Evolutionary conservation across 2,329 filamentous ascomycete species (phyloP).

Genomic region (Dactylonectria macrodidyma): DNA sequence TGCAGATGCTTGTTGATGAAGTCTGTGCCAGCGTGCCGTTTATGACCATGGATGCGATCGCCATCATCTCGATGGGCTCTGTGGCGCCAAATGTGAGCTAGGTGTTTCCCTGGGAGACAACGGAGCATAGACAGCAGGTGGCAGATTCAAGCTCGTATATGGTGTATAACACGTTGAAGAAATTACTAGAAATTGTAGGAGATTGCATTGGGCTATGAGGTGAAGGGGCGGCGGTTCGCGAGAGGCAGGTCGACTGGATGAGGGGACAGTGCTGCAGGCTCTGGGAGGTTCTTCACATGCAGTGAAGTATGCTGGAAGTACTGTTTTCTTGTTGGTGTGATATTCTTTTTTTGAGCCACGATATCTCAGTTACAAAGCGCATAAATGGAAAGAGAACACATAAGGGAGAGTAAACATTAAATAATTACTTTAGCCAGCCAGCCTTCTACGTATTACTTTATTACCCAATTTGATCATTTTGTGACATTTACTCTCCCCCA

Average conservation of each 20-base stretch:
- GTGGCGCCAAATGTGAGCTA: background rate
- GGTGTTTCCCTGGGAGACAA: background rate
- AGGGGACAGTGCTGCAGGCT: conserved; percentile 3
- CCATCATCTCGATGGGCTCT: background rate
- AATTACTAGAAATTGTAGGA: background rate
- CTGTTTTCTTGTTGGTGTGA: background rate
- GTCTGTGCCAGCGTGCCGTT: conserved; percentile 29
- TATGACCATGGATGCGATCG: conserved; percentile 15
- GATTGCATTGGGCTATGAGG: background rate
- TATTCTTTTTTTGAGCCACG: background rate
- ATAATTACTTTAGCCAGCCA: too few species aligned
- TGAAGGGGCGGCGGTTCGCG: background rate
- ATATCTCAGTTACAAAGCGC: too few species aligned
- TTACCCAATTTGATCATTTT: too few species aligned
- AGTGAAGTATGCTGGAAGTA: background rate
- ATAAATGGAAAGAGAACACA: too few species aligned
- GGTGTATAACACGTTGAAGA: conserved; percentile 5
- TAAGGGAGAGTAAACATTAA: too few species aligned
- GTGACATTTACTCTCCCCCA: background rate
- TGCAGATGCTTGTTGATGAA: conserved; percentile 24
- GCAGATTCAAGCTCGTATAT: conserved; percentile 7
- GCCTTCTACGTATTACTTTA: too few species aligned
- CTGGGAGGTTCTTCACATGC: conserved; percentile 1
- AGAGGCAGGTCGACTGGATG: conserved; percentile 14
- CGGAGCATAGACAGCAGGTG: conserved; percentile 6